Percentiles rank a stretch among this genome's conserved stretches.
Evolutionary conservation across 1,284 basidiomycete genomes (phyloP).

Genomic region (Irpex lacteus): DNA sequence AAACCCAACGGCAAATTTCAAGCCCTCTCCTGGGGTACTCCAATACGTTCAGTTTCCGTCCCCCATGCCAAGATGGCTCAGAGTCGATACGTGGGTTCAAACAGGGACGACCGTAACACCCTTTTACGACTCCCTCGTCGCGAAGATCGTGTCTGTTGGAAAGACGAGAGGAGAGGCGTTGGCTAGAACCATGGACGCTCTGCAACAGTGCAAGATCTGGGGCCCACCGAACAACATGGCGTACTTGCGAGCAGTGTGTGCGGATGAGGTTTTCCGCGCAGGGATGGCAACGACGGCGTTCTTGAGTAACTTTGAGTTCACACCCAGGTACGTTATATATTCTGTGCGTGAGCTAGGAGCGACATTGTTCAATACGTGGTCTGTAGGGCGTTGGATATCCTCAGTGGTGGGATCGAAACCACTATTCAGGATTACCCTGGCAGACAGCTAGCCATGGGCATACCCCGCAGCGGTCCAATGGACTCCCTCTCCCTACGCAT

Average conservation of each 20-base stretch:
- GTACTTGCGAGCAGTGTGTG: conserved; percentile 48
- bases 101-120: conserved; percentile 53
- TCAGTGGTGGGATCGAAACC: conserved; percentile 56
- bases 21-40: conserved; percentile 61
- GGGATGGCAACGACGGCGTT: conserved; percentile 58
- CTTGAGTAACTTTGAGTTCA: conserved; percentile 45
- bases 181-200: conserved; percentile 32
- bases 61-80: conserved; percentile 34
- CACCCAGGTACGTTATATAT: conserved; percentile 36
- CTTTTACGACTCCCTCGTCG: conserved; percentile 57
- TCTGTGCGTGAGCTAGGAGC: too few relatives aligned
- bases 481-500: conserved; percentile 57
- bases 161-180: conserved; percentile 41
- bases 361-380: conserved; percentile 6
- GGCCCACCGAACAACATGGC: conserved; percentile 57
- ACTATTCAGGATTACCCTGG: conserved; percentile 68
- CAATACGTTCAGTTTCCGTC: conserved; percentile 48
- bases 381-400: conserved; percentile 52
- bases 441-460: conserved; percentile 53
- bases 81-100: conserved; percentile 52
- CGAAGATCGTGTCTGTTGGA: conserved; percentile 51
- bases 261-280: conserved; percentile 36
- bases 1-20: conserved; percentile 57
- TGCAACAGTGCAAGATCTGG: conserved; percentile 37
- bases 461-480: conserved; percentile 70